phyloP scores from a whole-genome alignment of 1,139 yeast species.

The Taphrina pruni region DNA sequence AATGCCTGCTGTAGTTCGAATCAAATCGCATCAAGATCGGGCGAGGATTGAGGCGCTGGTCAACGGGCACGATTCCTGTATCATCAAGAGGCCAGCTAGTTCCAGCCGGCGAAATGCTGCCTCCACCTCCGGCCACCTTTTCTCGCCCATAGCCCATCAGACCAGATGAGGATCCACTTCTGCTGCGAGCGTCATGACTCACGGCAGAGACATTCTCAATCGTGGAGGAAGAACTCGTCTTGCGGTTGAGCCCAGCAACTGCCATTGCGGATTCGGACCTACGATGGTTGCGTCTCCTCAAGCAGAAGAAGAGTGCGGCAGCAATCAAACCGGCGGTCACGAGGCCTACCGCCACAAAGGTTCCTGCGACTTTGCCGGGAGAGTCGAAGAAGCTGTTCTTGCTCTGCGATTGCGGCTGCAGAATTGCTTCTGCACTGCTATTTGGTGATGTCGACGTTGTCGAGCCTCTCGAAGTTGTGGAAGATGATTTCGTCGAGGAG shows the following conservation, averaged over 20 bases:
- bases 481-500: constrained; percentile 44
- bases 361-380: constrained; percentile 74
- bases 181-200: constrained; percentile 35
- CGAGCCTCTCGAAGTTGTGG: constrained; percentile 45
- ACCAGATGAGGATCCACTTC: constrained; percentile 37
- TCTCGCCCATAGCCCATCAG: constrained; percentile 38
- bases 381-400: constrained; percentile 57
- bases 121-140: constrained; percentile 17
- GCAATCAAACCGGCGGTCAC: constrained; percentile 57
- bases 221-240: constrained; percentile 32
- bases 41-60: constrained; percentile 71
- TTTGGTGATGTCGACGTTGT: constrained; percentile 33
- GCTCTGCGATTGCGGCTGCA: constrained; percentile 8
- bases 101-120: constrained; percentile 12
- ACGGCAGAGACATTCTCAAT: constrained; percentile 37
- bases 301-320: constrained; percentile 48
- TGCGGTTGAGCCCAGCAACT: constrained; percentile 42
- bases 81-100: constrained; percentile 38
- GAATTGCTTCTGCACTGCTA: not conserved
- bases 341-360: constrained; percentile 71
- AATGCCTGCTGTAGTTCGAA: constrained; percentile 63
- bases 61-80: constrained; percentile 53
- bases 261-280: constrained; percentile 47
- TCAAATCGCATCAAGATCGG: constrained; percentile 63
- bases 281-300: constrained; percentile 47